phyloP scores from a whole-genome alignment of 768 basidiomycete species.

The Steccherinum ochraceum region DNA sequence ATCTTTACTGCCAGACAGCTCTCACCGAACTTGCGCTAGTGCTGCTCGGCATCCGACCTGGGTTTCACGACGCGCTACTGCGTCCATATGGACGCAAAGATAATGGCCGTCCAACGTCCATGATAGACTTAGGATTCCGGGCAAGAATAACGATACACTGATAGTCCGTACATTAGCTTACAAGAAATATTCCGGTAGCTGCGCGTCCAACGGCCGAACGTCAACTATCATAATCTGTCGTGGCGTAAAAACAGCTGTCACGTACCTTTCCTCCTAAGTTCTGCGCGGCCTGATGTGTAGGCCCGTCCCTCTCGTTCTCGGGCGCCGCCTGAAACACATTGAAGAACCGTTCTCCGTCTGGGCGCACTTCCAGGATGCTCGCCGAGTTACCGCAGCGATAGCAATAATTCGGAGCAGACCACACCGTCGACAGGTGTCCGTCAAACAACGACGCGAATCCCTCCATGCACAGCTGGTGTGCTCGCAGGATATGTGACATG shows the following conservation, averaged over 20 bases:
- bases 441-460: slow-evolving; percentile 98
- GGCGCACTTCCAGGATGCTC: slow-evolving; percentile 92
- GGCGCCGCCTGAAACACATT: slow-evolving; percentile 99
- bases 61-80: too few relatives aligned
- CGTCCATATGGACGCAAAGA: background rate
- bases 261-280: slow-evolving; percentile 66
- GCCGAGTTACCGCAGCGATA: slow-evolving; percentile 98
- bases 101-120: background rate
- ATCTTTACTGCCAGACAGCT: too few relatives aligned
- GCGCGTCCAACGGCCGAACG: too few relatives aligned
- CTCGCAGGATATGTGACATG: slow-evolving; percentile 96
- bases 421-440: slow-evolving; percentile 92
- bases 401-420: slow-evolving; percentile 98
- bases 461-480: slow-evolving; percentile 99
- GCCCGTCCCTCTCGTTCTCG: slow-evolving; percentile 93
- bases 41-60: too few relatives aligned
- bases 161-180: slow-evolving; percentile 20
- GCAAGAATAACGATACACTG: background rate
- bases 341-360: slow-evolving; percentile 82
- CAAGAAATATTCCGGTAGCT: slow-evolving; percentile 82
- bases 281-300: slow-evolving; percentile 69
- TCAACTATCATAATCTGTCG: too few relatives aligned
- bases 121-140: background rate
- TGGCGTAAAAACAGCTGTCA: slow-evolving; percentile 5
- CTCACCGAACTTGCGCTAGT: background rate